Evolutionary conservation across 768 basidiomycete genomes (phyloP).

Genomic region (Tephrocybe sp.): DNA sequence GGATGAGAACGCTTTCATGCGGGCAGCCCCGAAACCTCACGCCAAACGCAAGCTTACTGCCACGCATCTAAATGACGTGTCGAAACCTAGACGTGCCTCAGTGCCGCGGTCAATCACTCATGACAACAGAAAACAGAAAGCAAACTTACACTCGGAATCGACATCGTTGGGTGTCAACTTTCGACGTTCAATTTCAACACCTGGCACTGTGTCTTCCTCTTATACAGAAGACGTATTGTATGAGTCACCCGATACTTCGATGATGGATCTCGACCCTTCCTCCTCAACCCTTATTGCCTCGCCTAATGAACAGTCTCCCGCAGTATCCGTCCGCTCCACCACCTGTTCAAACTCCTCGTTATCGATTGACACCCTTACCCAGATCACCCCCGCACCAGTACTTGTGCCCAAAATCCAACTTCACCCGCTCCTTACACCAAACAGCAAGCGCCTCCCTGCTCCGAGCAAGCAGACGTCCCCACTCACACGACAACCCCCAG

Average conservation of each 20-base stretch:
- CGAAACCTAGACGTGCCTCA: conserved; percentile 1
- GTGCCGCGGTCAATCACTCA: not conserved
- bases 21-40: conserved; percentile 2
- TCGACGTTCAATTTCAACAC: not conserved
- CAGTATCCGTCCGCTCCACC: not conserved
- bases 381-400: not conserved
- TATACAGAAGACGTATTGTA: conserved; percentile 3
- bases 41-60: conserved; percentile 8
- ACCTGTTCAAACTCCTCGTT: not conserved
- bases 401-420: conserved; percentile 10
- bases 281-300: not conserved
- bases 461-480: conserved; percentile 4
- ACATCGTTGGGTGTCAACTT: not conserved
- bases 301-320: not conserved
- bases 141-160: not conserved
- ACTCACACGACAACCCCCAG: not conserved
- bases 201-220: not conserved
- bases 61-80: no score
- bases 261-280: conserved; percentile 10
- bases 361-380: not conserved
- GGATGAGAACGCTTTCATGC: conserved; percentile 26
- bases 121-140: conserved; percentile 12
- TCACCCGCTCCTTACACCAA: conserved; percentile 18
- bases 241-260: conserved; percentile 4
- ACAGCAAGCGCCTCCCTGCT: not conserved